Percentiles rank a stretch among this genome's conserved stretches.
phyloP scores from a whole-genome alignment of 2,329 filamentous ascomycete species.

The Exophiala spinifera region DNA sequence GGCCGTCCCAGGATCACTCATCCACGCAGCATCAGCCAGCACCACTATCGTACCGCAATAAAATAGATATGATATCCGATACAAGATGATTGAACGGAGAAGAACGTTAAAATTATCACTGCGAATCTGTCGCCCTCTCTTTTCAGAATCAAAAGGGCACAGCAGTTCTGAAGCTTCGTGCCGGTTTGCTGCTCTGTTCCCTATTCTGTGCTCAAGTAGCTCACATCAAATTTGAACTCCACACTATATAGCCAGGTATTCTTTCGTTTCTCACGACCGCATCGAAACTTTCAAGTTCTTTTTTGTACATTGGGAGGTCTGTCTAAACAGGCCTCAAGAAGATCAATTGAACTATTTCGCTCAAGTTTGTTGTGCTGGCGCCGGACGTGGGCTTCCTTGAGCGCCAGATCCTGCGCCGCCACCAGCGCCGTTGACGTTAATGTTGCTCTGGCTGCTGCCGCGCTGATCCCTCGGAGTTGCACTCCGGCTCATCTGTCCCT shows the following conservation, averaged over 20 bases:
- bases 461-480: conserved; percentile 47
- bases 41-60: too few relatives aligned
- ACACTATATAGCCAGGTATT: too few relatives aligned
- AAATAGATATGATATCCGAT: too few relatives aligned
- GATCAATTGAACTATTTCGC: neutral
- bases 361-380: conserved; percentile 16
- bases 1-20: too few relatives aligned
- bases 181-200: neutral
- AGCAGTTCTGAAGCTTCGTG: neutral
- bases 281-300: too few relatives aligned
- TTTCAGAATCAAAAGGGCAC: too few relatives aligned
- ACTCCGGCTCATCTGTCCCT: conserved; percentile 41
- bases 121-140: too few relatives aligned
- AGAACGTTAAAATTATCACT: too few relatives aligned
- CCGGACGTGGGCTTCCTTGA: conserved; percentile 38
- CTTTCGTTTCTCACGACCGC: too few relatives aligned
- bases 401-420: conserved; percentile 26
- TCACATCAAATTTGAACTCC: neutral
- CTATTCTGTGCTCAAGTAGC: neutral
- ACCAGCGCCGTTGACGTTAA: conserved; percentile 21
- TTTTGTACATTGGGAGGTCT: too few relatives aligned
- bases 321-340: neutral
- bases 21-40: too few relatives aligned
- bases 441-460: conserved; percentile 36
- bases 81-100: too few relatives aligned